Base-by-base conservation (phyloP, 495 filamentous ascomycete genomes). In the Talaromyces wortmannii region DNA sequence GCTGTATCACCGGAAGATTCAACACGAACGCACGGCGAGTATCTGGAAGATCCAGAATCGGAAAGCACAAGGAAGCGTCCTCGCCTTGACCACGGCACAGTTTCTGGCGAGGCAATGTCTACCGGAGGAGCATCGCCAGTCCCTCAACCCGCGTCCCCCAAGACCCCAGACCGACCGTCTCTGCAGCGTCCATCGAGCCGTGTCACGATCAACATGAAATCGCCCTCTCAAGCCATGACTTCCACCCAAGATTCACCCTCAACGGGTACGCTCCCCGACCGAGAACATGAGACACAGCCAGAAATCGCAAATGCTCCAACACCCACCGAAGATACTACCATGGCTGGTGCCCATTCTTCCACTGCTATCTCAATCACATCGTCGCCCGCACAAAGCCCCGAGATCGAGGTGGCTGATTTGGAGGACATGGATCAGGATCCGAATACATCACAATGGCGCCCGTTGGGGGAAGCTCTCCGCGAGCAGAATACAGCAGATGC, bases 21-120 rank as follows among this genome's bases (percentile, higher is more conserved):
- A 12, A 63, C 67, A 52, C 65, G 65, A 66, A 52, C 57, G 36
- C 53, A 62, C 55, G 57, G 69, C 61, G 75, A 78, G 67, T 71
- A 71, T 61, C 79, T 82, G 74, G 82, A 84, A 70, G 79, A 83
- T 63, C 63, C 66, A 47, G 71, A 81, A 59, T 68, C 76, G 52
- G 74, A 79, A 50, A 68, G 70, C 50, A 81, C 76, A 57, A 76
- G 81, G 63, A 86, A 86, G 70, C 80, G 83, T 57, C 83, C 80
- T 48, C 81, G 83, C 62, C 76, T 86, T 53, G 81, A 86, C 66
- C 80, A 73, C 66, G 79, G 78, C 58, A 73, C 69, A 59, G 67
- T 68, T 55, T 64, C 69, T 42, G 69, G 68, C 51, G 70, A 73
- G 66, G 65, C 67, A 13, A 72, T 78, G 68, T 78, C 75, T 6